These are phyloP conservation scores for Boechera divaricarpa DNA, from an alignment of 345 rosid genomes.

Conservation along the genomic window DNA sequence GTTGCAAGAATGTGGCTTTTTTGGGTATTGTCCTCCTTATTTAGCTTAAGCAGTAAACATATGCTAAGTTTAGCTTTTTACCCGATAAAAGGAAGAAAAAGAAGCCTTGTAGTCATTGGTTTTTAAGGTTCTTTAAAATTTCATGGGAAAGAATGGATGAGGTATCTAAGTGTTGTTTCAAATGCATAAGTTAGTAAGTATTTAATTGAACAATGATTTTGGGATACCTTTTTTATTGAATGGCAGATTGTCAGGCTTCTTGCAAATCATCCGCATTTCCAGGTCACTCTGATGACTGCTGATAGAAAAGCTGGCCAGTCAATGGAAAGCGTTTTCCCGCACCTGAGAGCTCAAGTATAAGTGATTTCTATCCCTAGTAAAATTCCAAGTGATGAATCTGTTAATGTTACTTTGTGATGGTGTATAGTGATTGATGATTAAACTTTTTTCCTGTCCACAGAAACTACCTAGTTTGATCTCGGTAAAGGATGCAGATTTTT, in stretches of 20 bases:
- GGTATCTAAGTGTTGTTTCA: neutral
- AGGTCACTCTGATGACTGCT: conserved; percentile 85
- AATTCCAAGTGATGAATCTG: neutral
- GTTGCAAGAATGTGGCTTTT: conserved; percentile 24
- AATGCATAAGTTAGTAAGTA: too few species aligned
- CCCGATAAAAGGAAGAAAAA: neutral
- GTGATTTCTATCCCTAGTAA: neutral
- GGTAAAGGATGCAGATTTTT: conserved; percentile 79
- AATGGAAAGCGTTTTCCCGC: conserved; percentile 87
- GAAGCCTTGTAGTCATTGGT: neutral
- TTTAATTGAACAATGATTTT: too few species aligned
- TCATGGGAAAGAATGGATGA: neutral
- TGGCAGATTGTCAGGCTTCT: conserved; percentile 85
- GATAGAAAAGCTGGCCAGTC: conserved; percentile 99
- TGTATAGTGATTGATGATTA: neutral
- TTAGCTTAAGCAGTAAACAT: neutral
- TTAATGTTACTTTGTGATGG: neutral
- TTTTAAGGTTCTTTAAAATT: neutral
- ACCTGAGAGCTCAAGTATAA: conserved; percentile 70
- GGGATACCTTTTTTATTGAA: neutral
- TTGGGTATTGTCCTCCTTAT: neutral
- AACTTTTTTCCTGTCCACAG: conserved; percentile 49
- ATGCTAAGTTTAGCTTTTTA: neutral
- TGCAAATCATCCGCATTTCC: conserved; percentile 75
- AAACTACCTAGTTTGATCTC: conserved; percentile 80